Base-by-base conservation (phyloP, 352 stramenopile species). In the Hyaloperonospora brassicae region DNA sequence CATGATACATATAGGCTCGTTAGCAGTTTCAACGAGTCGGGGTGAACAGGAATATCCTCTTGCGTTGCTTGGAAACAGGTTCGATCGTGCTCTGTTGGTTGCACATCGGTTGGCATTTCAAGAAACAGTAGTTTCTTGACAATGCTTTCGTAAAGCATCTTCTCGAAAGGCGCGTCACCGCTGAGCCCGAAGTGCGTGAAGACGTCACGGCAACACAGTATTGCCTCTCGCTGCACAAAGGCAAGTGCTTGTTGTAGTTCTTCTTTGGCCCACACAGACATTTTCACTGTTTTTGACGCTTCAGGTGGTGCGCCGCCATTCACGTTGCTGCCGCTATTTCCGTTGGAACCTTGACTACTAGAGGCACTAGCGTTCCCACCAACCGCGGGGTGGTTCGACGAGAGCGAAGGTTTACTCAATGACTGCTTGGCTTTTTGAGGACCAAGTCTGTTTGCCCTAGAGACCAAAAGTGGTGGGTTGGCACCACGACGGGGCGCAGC, bases 61-160 rank as follows among this genome's bases (percentile, higher is more conserved):
- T 90, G 87, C 8, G 80, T 89, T 1, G 81, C 88, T 50, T 85
- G 49, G 38, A 91, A 94, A 39, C 79, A 92, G n/a, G 77, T 85
- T 22, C 81, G 79, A 58, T 94, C 84, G 23, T 94, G 84, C 35
- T 94, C 84, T 0, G 84, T 92, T 0, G 79, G 75, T 35, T 93
- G 80, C n/a, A 91, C 74, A 55, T 94, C 84, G 5, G 74, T 34
- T 2, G 78, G 78, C 24, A 90, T 88, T 47, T 94, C 84, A 3
- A 94, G 57, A 50, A 94, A 92, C 12, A 94, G 55, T 12, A 94
- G 47, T 44, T 89, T 89, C 40, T 87, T 87, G 13, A 94, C 81
- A 17, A 89, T 85, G 5, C 52, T 66, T 59, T 89, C 73, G 55
- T 89, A 94, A 10, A 94, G 59, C 45, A 79, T 76, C 31, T 87